phyloP scores from a whole-genome alignment of 805 yeast species.

The Ascoidea rubescens region DNA sequence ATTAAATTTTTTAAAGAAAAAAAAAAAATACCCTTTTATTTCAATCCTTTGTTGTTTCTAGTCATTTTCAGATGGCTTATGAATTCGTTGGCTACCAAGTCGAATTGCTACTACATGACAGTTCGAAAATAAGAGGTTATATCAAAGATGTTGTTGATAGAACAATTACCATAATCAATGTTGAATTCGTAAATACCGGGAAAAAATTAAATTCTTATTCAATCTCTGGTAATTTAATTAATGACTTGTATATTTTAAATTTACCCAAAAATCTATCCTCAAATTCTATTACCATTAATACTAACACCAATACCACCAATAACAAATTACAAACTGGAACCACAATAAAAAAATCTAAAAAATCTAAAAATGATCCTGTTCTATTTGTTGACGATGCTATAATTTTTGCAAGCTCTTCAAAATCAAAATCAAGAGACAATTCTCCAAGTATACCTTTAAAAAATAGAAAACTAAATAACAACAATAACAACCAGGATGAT shows the following conservation, averaged over 20 bases:
- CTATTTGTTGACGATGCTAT: constrained; percentile 18
- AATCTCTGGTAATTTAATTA: constrained; percentile 25
- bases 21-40: too few species aligned
- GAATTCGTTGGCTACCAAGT: constrained; percentile 34
- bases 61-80: constrained; percentile 2
- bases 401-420: constrained; percentile 14
- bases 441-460: constrained; percentile 3
- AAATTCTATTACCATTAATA: constrained; percentile 7
- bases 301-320: constrained; percentile 8
- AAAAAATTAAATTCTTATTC: constrained; percentile 6
- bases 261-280: constrained; percentile 23
- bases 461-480: constrained; percentile 10
- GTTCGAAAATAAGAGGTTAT: constrained; percentile 24
- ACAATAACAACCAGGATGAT: constrained; percentile 17
- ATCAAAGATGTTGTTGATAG: constrained; percentile 28
- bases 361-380: constrained; percentile 1
- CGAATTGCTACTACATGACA: constrained; percentile 27
- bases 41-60: too few species aligned
- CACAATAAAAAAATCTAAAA: not conserved
- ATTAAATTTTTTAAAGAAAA: too few species aligned
- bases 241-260: constrained; percentile 41
- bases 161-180: constrained; percentile 24
- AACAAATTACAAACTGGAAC: constrained; percentile 3
- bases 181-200: constrained; percentile 6
- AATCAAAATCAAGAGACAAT: constrained; percentile 5